phyloP scores from a whole-genome alignment of 345 rosid genomes.

The Lenwebbia sp. region DNA sequence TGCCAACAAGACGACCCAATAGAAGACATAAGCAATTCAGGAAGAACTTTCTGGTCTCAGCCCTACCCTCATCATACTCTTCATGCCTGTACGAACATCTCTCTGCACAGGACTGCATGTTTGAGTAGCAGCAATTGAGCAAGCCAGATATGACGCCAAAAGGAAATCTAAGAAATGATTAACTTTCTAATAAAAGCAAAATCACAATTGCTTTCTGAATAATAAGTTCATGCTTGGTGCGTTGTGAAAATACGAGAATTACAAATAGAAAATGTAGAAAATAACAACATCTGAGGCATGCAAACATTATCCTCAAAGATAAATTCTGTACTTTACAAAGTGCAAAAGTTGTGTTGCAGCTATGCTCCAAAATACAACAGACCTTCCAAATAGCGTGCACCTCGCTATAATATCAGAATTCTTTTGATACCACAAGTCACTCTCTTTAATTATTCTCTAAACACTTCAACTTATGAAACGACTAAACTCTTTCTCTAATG shows the following conservation, averaged over 20 bases:
- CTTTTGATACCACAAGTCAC: neutral
- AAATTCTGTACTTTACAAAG: neutral
- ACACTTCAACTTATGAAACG: neutral
- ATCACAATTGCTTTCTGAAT: neutral
- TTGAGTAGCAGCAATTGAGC: constrained; percentile 14
- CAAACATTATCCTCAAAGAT: neutral
- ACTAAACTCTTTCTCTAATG: neutral
- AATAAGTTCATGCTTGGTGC: neutral
- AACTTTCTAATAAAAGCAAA: neutral
- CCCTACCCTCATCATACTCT: constrained; percentile 33
- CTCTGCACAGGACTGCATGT: constrained; percentile 55
- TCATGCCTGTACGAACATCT: constrained; percentile 28
- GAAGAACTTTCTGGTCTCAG: constrained; percentile 74
- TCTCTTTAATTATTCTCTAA: neutral
- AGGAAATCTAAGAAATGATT: neutral
- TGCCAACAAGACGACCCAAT: constrained; percentile 69
- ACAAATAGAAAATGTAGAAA: neutral
- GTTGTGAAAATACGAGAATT: neutral
- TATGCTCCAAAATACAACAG: neutral
- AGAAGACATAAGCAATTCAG: constrained; percentile 80
- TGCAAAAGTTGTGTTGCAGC: neutral
- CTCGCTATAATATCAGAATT: neutral
- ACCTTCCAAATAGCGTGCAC: neutral
- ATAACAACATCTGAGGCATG: neutral
- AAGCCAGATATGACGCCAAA: neutral